phyloP scores from a whole-genome alignment of 148 eudicot species.

The Vaccinium corymbosum region DNA sequence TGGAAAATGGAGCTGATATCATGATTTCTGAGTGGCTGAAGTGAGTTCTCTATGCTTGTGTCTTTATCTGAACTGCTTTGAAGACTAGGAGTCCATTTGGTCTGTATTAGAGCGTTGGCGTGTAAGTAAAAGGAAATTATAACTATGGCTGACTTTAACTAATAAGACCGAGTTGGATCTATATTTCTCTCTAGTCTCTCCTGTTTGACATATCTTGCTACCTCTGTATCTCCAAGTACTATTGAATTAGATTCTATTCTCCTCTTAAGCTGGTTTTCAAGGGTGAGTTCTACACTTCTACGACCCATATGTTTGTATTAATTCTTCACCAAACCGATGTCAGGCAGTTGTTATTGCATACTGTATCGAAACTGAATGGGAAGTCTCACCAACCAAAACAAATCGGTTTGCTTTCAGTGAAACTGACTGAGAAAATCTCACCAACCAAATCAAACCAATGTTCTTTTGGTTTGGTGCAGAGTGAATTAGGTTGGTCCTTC shows the following conservation, averaged over 20 bases:
- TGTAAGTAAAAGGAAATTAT: not conserved
- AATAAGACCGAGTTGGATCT: not conserved
- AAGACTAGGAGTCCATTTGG: not conserved
- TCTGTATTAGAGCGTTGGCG: not conserved
- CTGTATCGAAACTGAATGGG: too few species aligned
- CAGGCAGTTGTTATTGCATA: too few species aligned
- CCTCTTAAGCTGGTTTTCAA: not conserved
- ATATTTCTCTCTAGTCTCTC: not conserved
- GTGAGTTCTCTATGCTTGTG: conserved; percentile 7
- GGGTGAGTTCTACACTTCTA: too few species aligned
- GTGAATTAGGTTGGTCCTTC: too few species aligned
- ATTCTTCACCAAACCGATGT: too few species aligned
- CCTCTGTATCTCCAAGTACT: not conserved
- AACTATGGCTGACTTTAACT: not conserved
- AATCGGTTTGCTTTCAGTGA: too few species aligned
- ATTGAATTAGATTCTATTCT: not conserved
- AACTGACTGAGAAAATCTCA: too few species aligned
- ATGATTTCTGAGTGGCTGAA: not conserved
- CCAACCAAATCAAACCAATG: too few species aligned
- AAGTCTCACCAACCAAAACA: too few species aligned
- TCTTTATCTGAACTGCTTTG: not conserved
- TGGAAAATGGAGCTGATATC: not conserved
- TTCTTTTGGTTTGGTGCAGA: too few species aligned
- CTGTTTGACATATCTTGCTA: not conserved
- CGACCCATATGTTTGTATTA: too few species aligned